Percentiles rank a stretch among this genome's conserved stretches.
These are phyloP conservation scores for Thecamonas trahens DNA, from an alignment of 78 protist species.

Conservation along the genomic window DNA sequence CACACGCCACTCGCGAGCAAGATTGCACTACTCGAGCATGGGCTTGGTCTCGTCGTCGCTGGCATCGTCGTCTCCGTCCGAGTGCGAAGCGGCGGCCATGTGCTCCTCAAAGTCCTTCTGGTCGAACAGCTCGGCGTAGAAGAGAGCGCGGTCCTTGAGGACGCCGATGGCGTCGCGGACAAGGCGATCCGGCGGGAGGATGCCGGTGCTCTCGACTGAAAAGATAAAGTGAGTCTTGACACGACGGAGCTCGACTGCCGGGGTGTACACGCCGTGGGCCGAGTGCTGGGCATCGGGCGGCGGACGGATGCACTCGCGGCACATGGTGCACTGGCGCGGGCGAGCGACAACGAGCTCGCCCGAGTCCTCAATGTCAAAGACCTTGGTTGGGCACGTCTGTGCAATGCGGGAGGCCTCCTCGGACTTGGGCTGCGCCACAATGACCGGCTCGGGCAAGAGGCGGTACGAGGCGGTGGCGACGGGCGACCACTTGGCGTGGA, in stretches of 20 bases:
- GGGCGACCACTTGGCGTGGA: slow-evolving; percentile 94
- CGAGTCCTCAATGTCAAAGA: slow-evolving; percentile 86
- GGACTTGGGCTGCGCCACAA: slow-evolving; percentile 39
- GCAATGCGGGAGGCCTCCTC: slow-evolving; percentile 50
- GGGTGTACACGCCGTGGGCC: too few relatives aligned
- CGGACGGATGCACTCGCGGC: slow-evolving; percentile 83
- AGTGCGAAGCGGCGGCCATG: too few relatives aligned
- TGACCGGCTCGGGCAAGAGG: slow-evolving; percentile 65
- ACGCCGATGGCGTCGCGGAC: slow-evolving; percentile 20
- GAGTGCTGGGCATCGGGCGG: slow-evolving; percentile 35
- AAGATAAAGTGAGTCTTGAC: slow-evolving; percentile 82
- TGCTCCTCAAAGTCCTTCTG: too few relatives aligned
- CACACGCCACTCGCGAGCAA: too few relatives aligned
- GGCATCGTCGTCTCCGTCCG: too few relatives aligned
- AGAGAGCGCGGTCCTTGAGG: neutral
- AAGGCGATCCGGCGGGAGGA: slow-evolving; percentile 27
- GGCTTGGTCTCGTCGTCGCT: too few relatives aligned
- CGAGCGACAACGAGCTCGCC: neutral
- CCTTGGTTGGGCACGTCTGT: slow-evolving; percentile 59
- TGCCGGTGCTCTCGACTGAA: slow-evolving; percentile 62
- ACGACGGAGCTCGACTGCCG: slow-evolving; percentile 43
- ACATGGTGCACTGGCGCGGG: slow-evolving; percentile 74
- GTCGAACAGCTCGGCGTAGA: too few relatives aligned
- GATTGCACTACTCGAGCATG: too few relatives aligned
- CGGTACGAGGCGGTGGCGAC: slow-evolving; percentile 91